These are phyloP conservation scores for grape (Vitis vinifera) DNA, from an alignment of 164 flowering plant genomes.

Conservation along the genomic window ASM3070453v1 NC_081814.1:15116501-15117000, in stretches of 20 bases:
- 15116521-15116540: constrained; percentile 99
- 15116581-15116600: constrained; percentile 97
- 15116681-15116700: constrained; percentile 34
- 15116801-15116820: too few relatives aligned
- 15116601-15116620: constrained; percentile 99
- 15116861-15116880: too few relatives aligned
- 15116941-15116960: too few relatives aligned
- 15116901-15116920: too few relatives aligned
- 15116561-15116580: constrained; percentile 96
- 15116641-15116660: constrained; percentile 64
- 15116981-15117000: too few relatives aligned
- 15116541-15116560: constrained; percentile 95
- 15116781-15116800: too few relatives aligned
- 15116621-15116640: constrained; percentile 96
- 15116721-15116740: constrained; percentile 25
- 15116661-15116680: constrained; percentile 39
- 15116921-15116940: too few relatives aligned
- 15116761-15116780: constrained; percentile 1
- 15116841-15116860: too few relatives aligned
- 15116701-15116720: constrained; percentile 38
- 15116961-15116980: too few relatives aligned
- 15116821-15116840: too few relatives aligned
- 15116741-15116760: constrained; percentile 26
- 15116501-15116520: constrained; percentile 98
- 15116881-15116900: too few relatives aligned